These are phyloP conservation scores for Pestalotiopsis sp. DNA, from an alignment of 2,329 filamentous ascomycete species.

Conservation along the genomic window DNA sequence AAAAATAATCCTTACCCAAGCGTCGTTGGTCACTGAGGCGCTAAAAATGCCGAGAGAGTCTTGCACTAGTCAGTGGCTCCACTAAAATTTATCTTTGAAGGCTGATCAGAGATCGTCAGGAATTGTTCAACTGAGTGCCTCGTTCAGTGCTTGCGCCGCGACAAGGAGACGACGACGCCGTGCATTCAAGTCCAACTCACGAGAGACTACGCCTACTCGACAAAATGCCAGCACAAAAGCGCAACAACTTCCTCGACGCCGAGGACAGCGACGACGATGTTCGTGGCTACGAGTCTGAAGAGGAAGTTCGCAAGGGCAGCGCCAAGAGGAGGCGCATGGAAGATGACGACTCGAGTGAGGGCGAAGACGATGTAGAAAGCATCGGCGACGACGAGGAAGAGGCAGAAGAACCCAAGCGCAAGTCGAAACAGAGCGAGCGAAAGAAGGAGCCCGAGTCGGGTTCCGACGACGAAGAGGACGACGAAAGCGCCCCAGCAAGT, in stretches of 20 bases:
- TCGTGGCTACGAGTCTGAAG: constrained; percentile 68
- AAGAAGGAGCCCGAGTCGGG: constrained; percentile 26
- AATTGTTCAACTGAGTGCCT: not conserved
- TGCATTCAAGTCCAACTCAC: not conserved
- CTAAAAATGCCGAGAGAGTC: not conserved
- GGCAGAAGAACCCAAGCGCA: constrained; percentile 17
- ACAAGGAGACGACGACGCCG: not conserved
- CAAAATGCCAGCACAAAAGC: constrained; percentile 68
- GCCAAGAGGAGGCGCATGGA: constrained; percentile 53
- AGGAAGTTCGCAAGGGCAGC: constrained; percentile 67
- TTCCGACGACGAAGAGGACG: constrained; percentile 25
- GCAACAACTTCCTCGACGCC: constrained; percentile 71
- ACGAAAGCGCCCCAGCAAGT: constrained; percentile 21
- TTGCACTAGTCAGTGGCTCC: not conserved
- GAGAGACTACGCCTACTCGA: not conserved
- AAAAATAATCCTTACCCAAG: constrained; percentile 7
- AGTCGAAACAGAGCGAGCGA: constrained; percentile 15
- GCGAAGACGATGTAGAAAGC: constrained; percentile 32
- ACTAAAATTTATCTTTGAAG: constrained; percentile 8
- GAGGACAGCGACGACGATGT: constrained; percentile 63
- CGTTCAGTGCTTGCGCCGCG: not conserved
- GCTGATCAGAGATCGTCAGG: not conserved
- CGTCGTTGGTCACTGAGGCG: not conserved
- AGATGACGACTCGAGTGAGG: constrained; percentile 26
- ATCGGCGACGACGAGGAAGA: constrained; percentile 33